phyloP scores from a whole-genome alignment of 306 rosid genomes.

The Prunus salicina region DNA sequence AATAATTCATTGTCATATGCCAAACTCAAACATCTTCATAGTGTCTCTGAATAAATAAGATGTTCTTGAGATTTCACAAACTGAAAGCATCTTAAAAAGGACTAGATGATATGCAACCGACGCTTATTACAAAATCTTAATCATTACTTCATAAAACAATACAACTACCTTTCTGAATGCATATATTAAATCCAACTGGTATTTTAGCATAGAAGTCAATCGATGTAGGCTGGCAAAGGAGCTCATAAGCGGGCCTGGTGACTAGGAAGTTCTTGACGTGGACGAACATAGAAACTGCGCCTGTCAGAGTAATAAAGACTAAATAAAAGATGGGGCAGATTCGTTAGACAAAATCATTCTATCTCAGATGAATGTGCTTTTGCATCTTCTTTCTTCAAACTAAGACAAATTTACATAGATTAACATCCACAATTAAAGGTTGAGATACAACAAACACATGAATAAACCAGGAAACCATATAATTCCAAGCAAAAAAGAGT shows the following conservation, averaged over 20 bases:
- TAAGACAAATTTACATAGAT: no score
- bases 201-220: conserved; percentile 82
- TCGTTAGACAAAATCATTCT: not conserved
- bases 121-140: not conserved
- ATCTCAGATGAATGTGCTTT: not conserved
- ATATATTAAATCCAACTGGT: conserved; percentile 91
- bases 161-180: conserved; percentile 70
- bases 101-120: no score
- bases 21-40: conserved; percentile 34
- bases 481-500: no score
- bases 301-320: conserved; percentile 36
- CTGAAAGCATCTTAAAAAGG: conserved; percentile 18
- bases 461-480: no score
- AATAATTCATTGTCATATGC: conserved; percentile 38
- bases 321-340: not conserved
- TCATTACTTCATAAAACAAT: not conserved
- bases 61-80: conserved; percentile 82
- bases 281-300: conserved; percentile 83
- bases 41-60: conserved; percentile 88
- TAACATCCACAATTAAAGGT: no score
- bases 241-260: conserved; percentile 53
- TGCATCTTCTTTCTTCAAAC: no score
- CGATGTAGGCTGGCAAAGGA: conserved; percentile 88
- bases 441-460: no score
- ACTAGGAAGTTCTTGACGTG: conserved; percentile 60